Percentiles rank a stretch among this genome's conserved stretches.
phyloP scores from a whole-genome alignment of 2,329 filamentous ascomycete species.

The Cordyceps farinosa region DNA sequence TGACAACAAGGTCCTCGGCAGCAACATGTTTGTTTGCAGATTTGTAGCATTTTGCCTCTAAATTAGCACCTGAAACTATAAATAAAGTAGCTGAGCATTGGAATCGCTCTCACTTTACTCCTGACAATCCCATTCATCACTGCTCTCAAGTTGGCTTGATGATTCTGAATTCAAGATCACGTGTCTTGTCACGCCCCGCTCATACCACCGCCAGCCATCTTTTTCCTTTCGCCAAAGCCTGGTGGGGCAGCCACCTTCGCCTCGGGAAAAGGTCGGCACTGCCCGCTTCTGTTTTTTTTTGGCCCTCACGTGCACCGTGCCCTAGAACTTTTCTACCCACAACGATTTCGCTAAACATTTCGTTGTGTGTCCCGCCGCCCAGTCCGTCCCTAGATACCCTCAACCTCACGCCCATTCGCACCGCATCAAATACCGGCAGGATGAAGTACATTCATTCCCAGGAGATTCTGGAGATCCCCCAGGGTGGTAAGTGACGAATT shows the following conservation, averaged over 20 bases:
- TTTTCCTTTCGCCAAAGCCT: conserved; percentile 4
- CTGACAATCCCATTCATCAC: neutral
- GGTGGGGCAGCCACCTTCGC: conserved; percentile 22
- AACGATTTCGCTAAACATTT: conserved; percentile 39
- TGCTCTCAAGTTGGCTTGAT: neutral
- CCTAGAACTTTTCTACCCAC: conserved; percentile 46
- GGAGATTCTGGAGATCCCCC: conserved; percentile 92
- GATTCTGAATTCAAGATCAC: conserved; percentile 5
- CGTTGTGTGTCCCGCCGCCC: conserved; percentile 29
- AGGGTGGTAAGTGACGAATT: conserved; percentile 74
- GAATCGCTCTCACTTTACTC: neutral
- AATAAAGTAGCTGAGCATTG: too few species aligned
- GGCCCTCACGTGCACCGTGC: conserved; percentile 39
- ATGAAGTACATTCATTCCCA: conserved; percentile 99
- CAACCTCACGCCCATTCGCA: conserved; percentile 37
- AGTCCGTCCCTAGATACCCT: conserved; percentile 38
- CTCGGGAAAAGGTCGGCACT: conserved; percentile 26
- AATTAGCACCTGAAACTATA: too few species aligned
- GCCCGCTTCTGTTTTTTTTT: conserved; percentile 17
- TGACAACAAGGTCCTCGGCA: too few species aligned
- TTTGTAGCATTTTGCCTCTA: too few species aligned
- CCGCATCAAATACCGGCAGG: conserved; percentile 61
- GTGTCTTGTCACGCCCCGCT: neutral
- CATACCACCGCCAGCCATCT: neutral
- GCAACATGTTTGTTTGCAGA: too few species aligned